Evolutionary conservation across 805 yeast genomes (phyloP), one percentile per base, ranked within the genome.

Genomic region (Candida michaelii): DNA sequence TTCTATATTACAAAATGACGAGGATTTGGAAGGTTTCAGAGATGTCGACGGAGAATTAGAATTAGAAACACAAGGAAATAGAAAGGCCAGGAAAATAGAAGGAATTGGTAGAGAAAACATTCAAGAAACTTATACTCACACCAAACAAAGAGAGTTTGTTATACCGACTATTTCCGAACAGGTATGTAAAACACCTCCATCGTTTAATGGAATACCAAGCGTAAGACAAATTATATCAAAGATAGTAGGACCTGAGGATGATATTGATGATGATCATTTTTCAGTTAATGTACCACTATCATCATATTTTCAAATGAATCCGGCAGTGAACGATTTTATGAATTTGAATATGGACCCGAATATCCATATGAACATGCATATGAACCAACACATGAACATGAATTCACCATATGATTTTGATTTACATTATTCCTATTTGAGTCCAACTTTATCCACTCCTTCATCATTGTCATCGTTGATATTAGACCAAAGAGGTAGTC

Each of bases 401-500:
- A 11, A 31, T 18, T 18, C 15, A 12, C 19, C 25, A 12, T 31
- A 31, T n/a, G 25, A 18, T n/a, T 31, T 12, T 10, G 35, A 31
- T 5, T 6, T 31, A 10, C 15, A 33, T 13, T 33, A 23, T 14
- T 21, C 17, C 3, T 21, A 23, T 23, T 14, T 17, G 4, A 21
- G 29, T 33, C 36, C 27, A 7, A 21, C 19, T 2, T 4, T 33
- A 12, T 6, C 14, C 2, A 32, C 37, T 13, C 44, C 44, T 24
- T 40, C 30, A 11, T 36, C 42, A 17, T 33, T 46, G 19, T 35
- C 44, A 27, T 42, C 27, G 21, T 36, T 36, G 23, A 37, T 35
- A 31, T 30, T 55, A 7, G 55, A 53, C 29, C 42, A 45, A 14
- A 35, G 47, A 10, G 59, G 58, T 1, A n/a, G 46, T 7, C 21